Base-by-base conservation (phyloP, 805 yeast species). In the Kluyveromyces dobzhanskii region DNA sequence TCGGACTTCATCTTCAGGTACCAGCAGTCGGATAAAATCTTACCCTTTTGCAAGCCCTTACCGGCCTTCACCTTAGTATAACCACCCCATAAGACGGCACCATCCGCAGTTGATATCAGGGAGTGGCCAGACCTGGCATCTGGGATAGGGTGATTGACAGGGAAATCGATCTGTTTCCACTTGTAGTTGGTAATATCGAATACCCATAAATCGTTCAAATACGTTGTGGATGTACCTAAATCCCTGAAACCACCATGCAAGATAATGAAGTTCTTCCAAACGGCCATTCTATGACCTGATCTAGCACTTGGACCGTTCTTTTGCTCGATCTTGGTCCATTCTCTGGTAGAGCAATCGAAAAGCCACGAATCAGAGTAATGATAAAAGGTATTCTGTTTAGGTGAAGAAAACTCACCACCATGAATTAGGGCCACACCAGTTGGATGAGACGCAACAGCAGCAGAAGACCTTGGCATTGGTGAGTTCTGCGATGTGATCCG, bases 361-460 rank as follows among this genome's bases (percentile, higher is more conserved):
- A 90, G 70, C 98, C 98, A 90, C 3, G 96, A 82, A 56, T 90
- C 98, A 13, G 95, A 90, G 58, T 85, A 90, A 61, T 90, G 98
- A 59, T 92, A 92, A 61, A 90, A 90, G 0, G 96, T 86, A 37
- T 85, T 77, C 59, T 90, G 98, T 52, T 90, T 90, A 3, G 97
- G 97, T 12, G 95, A 84, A 1, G 96, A 85, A 51, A 92, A 90
- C 62, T 90, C 98, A 52, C 98, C 98, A 36, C 97, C 98, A 64
- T 86, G 92, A 68, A 90, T 62, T 43, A 90, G 59, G 19, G 85
- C 73, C 2, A 88, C 66, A 9, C 97, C 97, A 2, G 87, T 76
- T 1, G 96, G 95, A 61, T 90, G 97, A 0, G 85, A 80, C 45
- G 88, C 80, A 85, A 88, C 84, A 1, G 95, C 84, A 49, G 94